Conservation (phyloP, 805 yeast genomes). For the Cyberlindnera maritima region DNA sequence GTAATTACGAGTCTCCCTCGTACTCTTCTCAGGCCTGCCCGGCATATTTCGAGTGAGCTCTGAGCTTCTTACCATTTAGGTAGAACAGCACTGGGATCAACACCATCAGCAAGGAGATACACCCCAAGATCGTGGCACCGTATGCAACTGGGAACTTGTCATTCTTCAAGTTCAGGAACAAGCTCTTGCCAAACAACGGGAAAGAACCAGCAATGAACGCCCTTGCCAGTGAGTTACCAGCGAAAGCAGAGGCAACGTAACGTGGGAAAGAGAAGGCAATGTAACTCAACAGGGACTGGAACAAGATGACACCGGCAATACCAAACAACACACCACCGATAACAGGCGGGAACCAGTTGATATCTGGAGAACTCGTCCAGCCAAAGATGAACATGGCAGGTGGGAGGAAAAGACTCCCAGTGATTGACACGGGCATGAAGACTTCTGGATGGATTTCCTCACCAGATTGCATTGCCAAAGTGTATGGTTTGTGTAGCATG, state of each 20-base stretch:
- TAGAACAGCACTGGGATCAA: slow-evolving; percentile 57
- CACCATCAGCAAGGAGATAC: slow-evolving; percentile 43
- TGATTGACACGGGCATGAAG: slow-evolving; percentile 39
- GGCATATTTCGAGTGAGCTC: slow-evolving; percentile 38
- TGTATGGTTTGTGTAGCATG: slow-evolving; percentile 27
- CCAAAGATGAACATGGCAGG: slow-evolving; percentile 46
- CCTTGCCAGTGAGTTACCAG: slow-evolving; percentile 66
- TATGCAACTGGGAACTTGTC: slow-evolving; percentile 50
- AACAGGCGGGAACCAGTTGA: slow-evolving; percentile 51
- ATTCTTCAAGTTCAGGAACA: slow-evolving; percentile 57
- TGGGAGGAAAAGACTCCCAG: slow-evolving; percentile 42
- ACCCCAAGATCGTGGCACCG: slow-evolving; percentile 54
- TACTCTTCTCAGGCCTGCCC: not conserved
- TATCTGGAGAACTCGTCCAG: slow-evolving; percentile 41
- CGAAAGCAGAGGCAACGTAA: slow-evolving; percentile 63
- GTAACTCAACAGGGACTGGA: slow-evolving; percentile 58
- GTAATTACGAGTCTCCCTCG: not conserved
- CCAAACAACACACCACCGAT: slow-evolving; percentile 42
- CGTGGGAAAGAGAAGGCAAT: slow-evolving; percentile 56
- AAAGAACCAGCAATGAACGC: slow-evolving; percentile 62
- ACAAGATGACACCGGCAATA: slow-evolving; percentile 44
- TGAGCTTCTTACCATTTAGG: slow-evolving; percentile 41
- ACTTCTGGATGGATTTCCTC: slow-evolving; percentile 39
- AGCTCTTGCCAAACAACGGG: slow-evolving; percentile 64
- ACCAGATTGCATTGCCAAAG: slow-evolving; percentile 27